Evolutionary conservation across 2,329 filamentous ascomycete species (phyloP), one percentile per base, ranked within the genome.

Genomic region (Aspergillus ruber): DNA sequence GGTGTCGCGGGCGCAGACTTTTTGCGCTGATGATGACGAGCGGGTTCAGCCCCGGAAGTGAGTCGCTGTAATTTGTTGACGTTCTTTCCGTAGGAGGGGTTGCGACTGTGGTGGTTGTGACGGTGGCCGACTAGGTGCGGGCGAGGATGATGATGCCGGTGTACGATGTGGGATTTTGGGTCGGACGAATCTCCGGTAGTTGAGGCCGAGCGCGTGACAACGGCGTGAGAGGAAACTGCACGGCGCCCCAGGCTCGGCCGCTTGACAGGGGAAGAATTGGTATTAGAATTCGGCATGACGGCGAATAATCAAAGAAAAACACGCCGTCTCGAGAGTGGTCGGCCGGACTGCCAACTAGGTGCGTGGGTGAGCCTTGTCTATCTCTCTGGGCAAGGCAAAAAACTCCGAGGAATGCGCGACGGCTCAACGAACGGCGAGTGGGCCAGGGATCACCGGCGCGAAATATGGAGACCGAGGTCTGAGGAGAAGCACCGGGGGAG

Each of bases 1-100:
- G 72, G 72, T 20, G 70, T 73, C 18, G 62, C 63, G 27, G 70
- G 70, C 36, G 70, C 70, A 5, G 72, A 74, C 53, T 71, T 73
- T 58, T 74, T 74, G 50, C 71, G 66, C 43, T 72, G 67, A 57
- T 74, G 72, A 50, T 70, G 58, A 39, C 65, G 62, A 29, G 58
- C 55, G 32, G 54, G 53, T 46, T 70, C 64, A 29, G 62, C 51
- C 18, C 53, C 54, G 44, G 61, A 57, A 40, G 60, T 57, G 46
- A 71, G 56, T 42, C 65, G 63, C 45, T 70, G 68, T 32, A 72
- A 52, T 54, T 73, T 74, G 54, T 67, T 69, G 42, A 74, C 56
- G 45, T 70, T 71, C 57, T 73, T 74, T 27, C 66, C 64, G 48
- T 68, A 63, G 7, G 72, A 74, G 8, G 65, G 64, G 51, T 72